A percentile compares a stretch with the other conserved stretches of the same genome.
These are phyloP conservation scores for Jamesozyma lodderae DNA, from an alignment of 805 yeast genomes.

Conservation along the genomic window DNA sequence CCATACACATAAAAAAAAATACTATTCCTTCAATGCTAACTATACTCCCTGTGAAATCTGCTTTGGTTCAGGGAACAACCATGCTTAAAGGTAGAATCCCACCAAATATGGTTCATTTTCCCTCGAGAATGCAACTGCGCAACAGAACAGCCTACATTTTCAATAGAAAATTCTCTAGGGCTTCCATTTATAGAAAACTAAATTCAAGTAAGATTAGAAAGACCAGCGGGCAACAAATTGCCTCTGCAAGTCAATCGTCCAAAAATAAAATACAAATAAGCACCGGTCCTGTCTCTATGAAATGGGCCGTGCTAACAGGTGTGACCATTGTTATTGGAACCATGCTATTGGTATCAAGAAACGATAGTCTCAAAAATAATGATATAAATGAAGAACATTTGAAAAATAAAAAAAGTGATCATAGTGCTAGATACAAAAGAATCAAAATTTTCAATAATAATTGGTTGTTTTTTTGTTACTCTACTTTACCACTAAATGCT, in stretches of 20 bases:
- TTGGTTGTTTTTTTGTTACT: constrained; percentile 85
- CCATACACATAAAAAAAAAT: too few species aligned
- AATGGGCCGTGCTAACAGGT: constrained; percentile 26
- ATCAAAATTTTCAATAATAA: constrained; percentile 36
- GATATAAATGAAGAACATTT: constrained; percentile 20
- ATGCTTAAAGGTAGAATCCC: constrained; percentile 12
- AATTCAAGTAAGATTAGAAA: not conserved
- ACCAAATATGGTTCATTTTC: constrained; percentile 11
- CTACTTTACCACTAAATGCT: constrained; percentile 84
- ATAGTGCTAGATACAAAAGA: constrained; percentile 23
- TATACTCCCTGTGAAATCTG: constrained; percentile 16
- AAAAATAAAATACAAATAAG: not conserved
- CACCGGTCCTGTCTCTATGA: constrained; percentile 8
- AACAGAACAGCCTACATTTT: constrained; percentile 22
- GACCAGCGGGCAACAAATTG: not conserved
- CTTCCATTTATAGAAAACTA: not conserved
- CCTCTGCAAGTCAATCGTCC: constrained; percentile 4
- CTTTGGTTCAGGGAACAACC: constrained; percentile 14
- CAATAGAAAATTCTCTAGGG: constrained; percentile 15
- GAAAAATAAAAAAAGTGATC: constrained; percentile 17
- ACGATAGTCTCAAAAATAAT: constrained; percentile 24
- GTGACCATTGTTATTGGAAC: constrained; percentile 24
- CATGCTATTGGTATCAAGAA: constrained; percentile 14
- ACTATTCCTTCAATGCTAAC: too few species aligned
- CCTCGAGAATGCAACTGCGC: constrained; percentile 17